A percentile compares a stretch with the other conserved stretches of the same genome.
phyloP scores from a whole-genome alignment of 2,329 filamentous ascomycete species.

The Coniochaeta ligniaria region DNA sequence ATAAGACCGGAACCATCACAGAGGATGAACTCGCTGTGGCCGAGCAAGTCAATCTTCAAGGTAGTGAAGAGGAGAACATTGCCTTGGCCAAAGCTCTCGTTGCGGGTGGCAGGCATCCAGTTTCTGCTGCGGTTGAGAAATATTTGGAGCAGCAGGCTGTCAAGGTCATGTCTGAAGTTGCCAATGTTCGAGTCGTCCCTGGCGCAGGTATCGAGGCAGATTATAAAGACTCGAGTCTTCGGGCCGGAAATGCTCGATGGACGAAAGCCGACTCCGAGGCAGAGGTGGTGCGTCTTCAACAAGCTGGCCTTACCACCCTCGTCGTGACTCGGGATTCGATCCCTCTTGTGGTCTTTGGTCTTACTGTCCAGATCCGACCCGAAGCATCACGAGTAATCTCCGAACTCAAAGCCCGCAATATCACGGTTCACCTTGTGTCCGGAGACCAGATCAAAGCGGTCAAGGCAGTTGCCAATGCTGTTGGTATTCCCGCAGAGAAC shows the following conservation, averaged over 20 bases:
- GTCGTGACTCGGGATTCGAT: constrained; percentile 33
- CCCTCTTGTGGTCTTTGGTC: constrained; percentile 33
- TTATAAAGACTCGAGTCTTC: constrained; percentile 17
- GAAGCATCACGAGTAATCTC: constrained; percentile 30
- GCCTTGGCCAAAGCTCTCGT: constrained; percentile 15
- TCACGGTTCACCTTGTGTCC: constrained; percentile 42
- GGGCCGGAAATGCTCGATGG: constrained; percentile 45
- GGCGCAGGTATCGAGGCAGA: constrained; percentile 38
- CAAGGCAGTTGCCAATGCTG: constrained; percentile 24
- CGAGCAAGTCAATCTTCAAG: constrained; percentile 4
- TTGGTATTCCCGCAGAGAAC: constrained; percentile 31
- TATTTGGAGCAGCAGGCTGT: constrained; percentile 17
- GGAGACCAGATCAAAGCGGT: constrained; percentile 47
- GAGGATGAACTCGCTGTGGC: constrained; percentile 42
- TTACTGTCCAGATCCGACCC: constrained; percentile 35
- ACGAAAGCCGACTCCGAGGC: constrained; percentile 23
- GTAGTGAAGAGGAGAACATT: constrained; percentile 16
- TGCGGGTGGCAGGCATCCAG: constrained; percentile 42
- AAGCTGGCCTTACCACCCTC: constrained; percentile 33
- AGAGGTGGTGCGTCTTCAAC: constrained; percentile 26
- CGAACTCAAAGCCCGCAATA: constrained; percentile 25
- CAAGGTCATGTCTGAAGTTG: constrained; percentile 29
- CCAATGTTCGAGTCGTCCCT: constrained; percentile 18
- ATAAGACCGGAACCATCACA: constrained; percentile 76
- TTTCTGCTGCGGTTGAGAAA: constrained; percentile 32